Base-by-base conservation (phyloP, 2,329 filamentous ascomycete genomes). In the Aspergillus fijiensis region DNA sequence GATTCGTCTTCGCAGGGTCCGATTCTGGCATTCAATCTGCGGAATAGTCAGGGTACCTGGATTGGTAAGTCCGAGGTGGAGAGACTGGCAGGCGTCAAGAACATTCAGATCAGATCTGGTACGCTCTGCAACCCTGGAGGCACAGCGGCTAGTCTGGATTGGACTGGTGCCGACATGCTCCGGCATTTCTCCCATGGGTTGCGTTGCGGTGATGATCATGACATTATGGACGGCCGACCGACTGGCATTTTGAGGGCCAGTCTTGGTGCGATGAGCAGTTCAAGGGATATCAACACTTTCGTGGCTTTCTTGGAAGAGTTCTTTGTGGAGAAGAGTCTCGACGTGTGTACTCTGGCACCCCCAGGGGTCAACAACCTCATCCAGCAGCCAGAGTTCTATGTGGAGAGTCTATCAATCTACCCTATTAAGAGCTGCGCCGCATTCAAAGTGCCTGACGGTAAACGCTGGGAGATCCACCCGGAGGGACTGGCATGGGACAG, bases 351-450 rank as follows among this genome's bases (percentile, higher is more conserved):
- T 7, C 23, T 71, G 33, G 54, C 67, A 14, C 59, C 67, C 5
- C 53, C 66, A 12, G 16, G 58, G 7, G 52, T 59, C 49, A 57
- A 56, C 51, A n/a, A 59, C n/a, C 23, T 51, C n/a, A 42, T 27
- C 27, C 51, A 27, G 25, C 54, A 66, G 47, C 57, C 69, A 9
- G 62, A 62, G 49, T 79, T 86, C 56, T 80, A 80, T 50, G 81
- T 92, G n/a, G 85, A 89, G 62, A 81, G 81, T 56, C 83, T 93
- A 16, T 86, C 82, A 1, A 85, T 98, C 0, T 99, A 92, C 70
- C 95, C 95, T 0, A 93, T 99, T 71, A 99, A 99, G 76, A 96
- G 92, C 72, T 98, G 95, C 69, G 90, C 87, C 16, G 90, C 90
- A 0, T 96, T 89, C 73, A 80, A 80, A 39, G 81, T 98, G 31